phyloP scores from a whole-genome alignment of 2,329 filamentous ascomycete genomes.

The Aspergillus sp. region DNA sequence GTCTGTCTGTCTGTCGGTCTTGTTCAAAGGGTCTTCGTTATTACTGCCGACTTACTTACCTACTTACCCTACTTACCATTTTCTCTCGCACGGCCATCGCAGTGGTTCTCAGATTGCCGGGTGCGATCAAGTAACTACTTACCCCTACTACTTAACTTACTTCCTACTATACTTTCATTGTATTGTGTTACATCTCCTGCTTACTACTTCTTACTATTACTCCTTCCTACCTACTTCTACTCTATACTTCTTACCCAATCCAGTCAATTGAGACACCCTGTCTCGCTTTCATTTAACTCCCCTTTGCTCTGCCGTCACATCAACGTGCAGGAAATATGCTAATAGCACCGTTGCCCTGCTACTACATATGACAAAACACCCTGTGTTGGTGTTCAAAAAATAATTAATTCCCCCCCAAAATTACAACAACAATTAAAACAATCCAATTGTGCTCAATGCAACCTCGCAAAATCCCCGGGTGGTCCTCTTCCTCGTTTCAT shows the following conservation, averaged over 20 bases:
- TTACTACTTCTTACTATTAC: not conserved
- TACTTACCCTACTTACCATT: no score
- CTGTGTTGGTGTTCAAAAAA: not conserved
- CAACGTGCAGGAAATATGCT: slow-evolving; percentile 3
- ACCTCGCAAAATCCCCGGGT: not conserved
- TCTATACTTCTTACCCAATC: not conserved
- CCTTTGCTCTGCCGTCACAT: not conserved
- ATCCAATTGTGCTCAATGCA: slow-evolving; percentile 3
- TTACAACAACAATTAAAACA: not conserved
- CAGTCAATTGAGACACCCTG: slow-evolving; percentile 1
- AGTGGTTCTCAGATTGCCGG: not conserved
- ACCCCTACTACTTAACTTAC: not conserved
- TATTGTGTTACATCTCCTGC: not conserved
- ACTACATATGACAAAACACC: not conserved
- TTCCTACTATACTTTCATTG: not conserved
- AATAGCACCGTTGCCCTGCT: not conserved
- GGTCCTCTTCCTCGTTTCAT: not conserved
- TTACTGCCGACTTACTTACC: no score
- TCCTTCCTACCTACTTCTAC: not conserved
- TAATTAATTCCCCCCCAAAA: not conserved
- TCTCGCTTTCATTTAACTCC: not conserved
- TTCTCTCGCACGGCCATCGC: no score
- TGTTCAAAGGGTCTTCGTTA: not conserved
- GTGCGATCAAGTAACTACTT: not conserved
- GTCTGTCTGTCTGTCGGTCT: not conserved